Conservation (phyloP, 805 yeast species). For the Zygotorulaspora sp. region DNA sequence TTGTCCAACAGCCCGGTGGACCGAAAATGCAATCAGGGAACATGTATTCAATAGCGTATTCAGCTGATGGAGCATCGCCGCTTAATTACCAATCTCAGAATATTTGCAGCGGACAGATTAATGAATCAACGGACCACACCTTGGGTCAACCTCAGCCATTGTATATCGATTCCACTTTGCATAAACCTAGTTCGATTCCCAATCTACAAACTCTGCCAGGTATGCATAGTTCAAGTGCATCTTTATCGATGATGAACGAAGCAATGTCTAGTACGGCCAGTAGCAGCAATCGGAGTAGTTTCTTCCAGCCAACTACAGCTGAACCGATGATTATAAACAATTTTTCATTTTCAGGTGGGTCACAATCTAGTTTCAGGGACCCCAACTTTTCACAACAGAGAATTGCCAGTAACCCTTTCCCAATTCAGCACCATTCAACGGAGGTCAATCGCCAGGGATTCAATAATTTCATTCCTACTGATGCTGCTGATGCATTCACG, state of each 20-base stretch:
- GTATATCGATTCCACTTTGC: conserved; percentile 9
- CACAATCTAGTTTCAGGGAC: conserved; percentile 13
- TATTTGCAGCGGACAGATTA: conserved; percentile 1
- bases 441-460: conserved; percentile 10
- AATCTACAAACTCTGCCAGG: conserved; percentile 8
- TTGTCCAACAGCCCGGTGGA: conserved; percentile 12
- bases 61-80: conserved; percentile 10
- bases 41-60: conserved; percentile 8
- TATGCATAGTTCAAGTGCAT: conserved; percentile 4
- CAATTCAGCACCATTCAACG: conserved; percentile 13
- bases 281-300: conserved; percentile 16
- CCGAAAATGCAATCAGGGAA: conserved; percentile 10
- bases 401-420: conserved; percentile 23
- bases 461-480: conserved; percentile 9
- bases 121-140: conserved; percentile 3
- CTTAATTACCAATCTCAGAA: conserved; percentile 15
- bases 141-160: conserved; percentile 10
- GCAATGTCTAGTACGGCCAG: conserved; percentile 5
- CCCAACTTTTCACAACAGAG: conserved; percentile 18
- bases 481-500: conserved; percentile 9
- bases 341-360: conserved; percentile 15
- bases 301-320: conserved; percentile 15
- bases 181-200: conserved; percentile 16
- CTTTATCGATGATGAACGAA: conserved; percentile 9
- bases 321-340: conserved; percentile 14